A percentile compares a stretch with the other conserved stretches of the same genome.
phyloP scores from a whole-genome alignment of 306 rosid genomes.

The Quillaja saponaria region DNA sequence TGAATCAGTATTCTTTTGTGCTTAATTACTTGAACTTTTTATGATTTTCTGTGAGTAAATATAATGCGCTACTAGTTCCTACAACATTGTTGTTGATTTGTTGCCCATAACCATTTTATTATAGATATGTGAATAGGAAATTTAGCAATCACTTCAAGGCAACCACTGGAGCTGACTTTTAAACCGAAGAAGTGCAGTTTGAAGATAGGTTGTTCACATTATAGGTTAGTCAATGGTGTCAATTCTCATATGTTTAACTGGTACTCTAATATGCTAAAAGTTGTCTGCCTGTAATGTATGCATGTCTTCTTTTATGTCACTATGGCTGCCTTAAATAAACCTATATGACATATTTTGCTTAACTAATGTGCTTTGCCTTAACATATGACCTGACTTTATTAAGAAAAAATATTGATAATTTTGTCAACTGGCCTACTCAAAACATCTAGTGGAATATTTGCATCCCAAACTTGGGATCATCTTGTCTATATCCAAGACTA shows the following conservation, averaged over 20 bases:
- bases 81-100: background rate
- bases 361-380: too few relatives aligned
- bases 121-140: constrained; percentile 93
- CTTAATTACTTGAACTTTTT: background rate
- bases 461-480: too few relatives aligned
- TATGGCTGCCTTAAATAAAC: too few relatives aligned
- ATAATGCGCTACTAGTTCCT: background rate
- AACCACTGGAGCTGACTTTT: constrained; percentile 94
- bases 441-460: too few relatives aligned
- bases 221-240: constrained; percentile 57
- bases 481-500: too few relatives aligned
- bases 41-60: background rate
- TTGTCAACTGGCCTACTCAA: too few relatives aligned
- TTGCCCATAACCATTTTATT: constrained; percentile 42
- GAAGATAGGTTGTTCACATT: constrained; percentile 98
- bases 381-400: too few relatives aligned
- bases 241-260: constrained; percentile 2
- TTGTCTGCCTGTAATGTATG: too few relatives aligned
- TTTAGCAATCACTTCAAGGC: constrained; percentile 98
- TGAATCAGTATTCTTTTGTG: constrained; percentile 93
- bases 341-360: too few relatives aligned
- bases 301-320: too few relatives aligned
- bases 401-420: too few relatives aligned
- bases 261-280: constrained; percentile 15
- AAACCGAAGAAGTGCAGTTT: constrained; percentile 94